These are phyloP conservation scores for Solanum aculeatissimum DNA, from an alignment of 305 asterid genomes.

Conservation along the genomic window DNA sequence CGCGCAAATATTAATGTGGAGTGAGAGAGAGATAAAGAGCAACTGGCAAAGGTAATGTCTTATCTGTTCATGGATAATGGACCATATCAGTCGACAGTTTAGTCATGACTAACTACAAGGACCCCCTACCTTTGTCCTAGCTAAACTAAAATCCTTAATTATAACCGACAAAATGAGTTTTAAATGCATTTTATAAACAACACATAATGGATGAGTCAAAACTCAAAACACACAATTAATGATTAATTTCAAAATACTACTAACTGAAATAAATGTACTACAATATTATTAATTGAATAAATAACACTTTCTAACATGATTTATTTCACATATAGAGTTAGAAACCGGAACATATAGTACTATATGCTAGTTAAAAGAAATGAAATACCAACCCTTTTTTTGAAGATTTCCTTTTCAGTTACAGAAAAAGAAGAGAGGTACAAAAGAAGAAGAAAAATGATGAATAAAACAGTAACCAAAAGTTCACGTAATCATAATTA, in stretches of 20 bases:
- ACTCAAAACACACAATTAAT: background rate
- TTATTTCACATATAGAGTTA: background rate
- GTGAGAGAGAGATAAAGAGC: background rate
- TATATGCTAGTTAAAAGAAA: no score
- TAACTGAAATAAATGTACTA: background rate
- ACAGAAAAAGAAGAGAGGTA: background rate
- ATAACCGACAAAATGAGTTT: background rate
- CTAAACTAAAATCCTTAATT: background rate
- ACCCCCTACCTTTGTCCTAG: background rate
- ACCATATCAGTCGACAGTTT: background rate
- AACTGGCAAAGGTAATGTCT: background rate
- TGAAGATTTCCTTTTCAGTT: background rate
- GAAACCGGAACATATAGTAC: background rate
- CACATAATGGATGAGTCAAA: background rate
- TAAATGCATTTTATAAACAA: background rate
- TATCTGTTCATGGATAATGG: background rate
- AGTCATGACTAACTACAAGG: background rate
- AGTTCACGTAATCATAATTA: background rate
- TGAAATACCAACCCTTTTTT: background rate
- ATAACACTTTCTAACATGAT: background rate
- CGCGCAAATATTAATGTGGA: background rate
- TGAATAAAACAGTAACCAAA: background rate
- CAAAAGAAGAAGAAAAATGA: background rate
- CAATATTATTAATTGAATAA: no score
- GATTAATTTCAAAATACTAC: background rate